phyloP scores from a whole-genome alignment of 345 rosid genomes.

The Adansonia digitata region DNA sequence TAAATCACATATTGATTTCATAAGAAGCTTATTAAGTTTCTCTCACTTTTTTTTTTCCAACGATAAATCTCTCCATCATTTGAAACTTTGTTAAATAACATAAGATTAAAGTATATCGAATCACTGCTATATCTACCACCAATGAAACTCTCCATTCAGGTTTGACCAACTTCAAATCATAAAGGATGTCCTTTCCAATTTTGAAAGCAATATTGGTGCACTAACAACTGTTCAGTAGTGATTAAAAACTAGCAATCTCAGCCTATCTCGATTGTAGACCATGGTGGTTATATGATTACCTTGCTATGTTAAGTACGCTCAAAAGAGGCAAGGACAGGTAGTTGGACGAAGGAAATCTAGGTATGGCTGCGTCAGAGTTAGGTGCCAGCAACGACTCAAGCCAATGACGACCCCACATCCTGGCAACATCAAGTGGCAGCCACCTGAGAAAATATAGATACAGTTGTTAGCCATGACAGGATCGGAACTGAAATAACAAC shows the following conservation, averaged over 20 bases:
- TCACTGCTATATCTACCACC: neutral
- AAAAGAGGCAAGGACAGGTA: constrained; percentile 84
- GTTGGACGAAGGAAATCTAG: constrained; percentile 70
- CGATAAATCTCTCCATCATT: neutral
- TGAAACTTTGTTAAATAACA: neutral
- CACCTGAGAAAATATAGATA: constrained; percentile 48
- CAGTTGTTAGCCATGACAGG: neutral
- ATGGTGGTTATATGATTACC: constrained; percentile 36
- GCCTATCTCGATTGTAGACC: neutral
- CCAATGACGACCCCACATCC: constrained; percentile 99
- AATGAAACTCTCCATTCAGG: neutral
- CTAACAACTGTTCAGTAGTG: neutral
- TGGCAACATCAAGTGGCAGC: constrained; percentile 94
- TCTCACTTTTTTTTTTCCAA: neutral
- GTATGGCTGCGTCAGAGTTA: constrained; percentile 57
- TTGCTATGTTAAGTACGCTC: constrained; percentile 87
- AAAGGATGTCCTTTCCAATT: neutral
- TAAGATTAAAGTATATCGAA: neutral
- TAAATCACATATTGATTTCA: neutral
- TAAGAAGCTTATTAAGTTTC: neutral
- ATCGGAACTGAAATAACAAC: neutral
- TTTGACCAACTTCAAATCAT: neutral
- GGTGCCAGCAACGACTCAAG: constrained; percentile 82
- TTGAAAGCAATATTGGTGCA: too few species aligned
- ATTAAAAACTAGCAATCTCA: neutral